Conservation (phyloP, 495 filamentous ascomycete species). For the Penicillium roqueforti region DNA sequence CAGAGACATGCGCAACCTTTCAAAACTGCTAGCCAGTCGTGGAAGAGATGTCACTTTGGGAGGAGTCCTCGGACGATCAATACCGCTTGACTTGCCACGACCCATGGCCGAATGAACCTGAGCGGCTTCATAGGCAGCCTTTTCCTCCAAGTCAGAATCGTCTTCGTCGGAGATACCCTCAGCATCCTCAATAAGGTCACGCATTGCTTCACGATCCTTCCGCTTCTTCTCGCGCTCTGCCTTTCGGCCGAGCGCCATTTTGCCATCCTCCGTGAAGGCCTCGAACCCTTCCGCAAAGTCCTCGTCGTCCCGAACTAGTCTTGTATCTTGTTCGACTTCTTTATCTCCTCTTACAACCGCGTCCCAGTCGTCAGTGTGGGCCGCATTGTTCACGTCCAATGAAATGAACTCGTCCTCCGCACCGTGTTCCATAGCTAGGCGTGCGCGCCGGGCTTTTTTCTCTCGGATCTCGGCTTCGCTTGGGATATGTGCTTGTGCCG, state of each 20-base stretch:
- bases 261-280: constrained; percentile 83
- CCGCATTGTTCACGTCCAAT: constrained; percentile 51
- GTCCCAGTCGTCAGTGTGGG: constrained; percentile 46
- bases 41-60: constrained; percentile 57
- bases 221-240: constrained; percentile 72
- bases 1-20: constrained; percentile 48
- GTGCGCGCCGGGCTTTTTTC: constrained; percentile 82
- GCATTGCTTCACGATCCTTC: constrained; percentile 70
- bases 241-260: constrained; percentile 70
- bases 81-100: constrained; percentile 45
- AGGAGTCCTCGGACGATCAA: constrained; percentile 49
- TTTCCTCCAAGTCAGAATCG: constrained; percentile 75
- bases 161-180: constrained; percentile 62
- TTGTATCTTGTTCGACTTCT: constrained; percentile 49
- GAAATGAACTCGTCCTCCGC: constrained; percentile 77
- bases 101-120: constrained; percentile 82
- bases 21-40: constrained; percentile 46
- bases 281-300: constrained; percentile 95
- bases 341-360: constrained; percentile 40
- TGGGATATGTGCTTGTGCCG: constrained; percentile 54
- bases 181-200: constrained; percentile 77
- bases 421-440: constrained; percentile 65
- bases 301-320: constrained; percentile 84
- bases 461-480: constrained; percentile 86
- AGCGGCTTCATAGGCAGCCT: constrained; percentile 80